A percentile compares a stretch with the other conserved stretches of the same genome.
phyloP scores from a whole-genome alignment of 306 rosid species.

The Acacia melanoxylon region DNA sequence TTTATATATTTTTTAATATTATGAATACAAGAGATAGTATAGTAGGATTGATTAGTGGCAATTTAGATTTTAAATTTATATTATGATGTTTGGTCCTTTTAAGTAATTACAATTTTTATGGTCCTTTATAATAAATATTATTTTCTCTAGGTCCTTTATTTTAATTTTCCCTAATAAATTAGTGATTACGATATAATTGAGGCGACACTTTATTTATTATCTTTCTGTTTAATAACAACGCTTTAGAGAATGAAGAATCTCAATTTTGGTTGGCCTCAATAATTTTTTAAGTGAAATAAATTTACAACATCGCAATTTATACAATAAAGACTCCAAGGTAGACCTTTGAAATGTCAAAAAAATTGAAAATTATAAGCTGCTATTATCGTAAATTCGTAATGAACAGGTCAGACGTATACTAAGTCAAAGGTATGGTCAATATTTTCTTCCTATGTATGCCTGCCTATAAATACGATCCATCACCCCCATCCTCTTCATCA shows the following conservation, averaged over 20 bases:
- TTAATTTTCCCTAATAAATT: too few species aligned
- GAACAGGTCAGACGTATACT: not conserved
- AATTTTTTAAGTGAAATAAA: too few species aligned
- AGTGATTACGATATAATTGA: not conserved
- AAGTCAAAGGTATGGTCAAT: not conserved
- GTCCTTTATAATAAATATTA: too few species aligned
- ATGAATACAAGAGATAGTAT: too few species aligned
- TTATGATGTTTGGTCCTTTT: too few species aligned
- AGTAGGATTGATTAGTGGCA: too few species aligned
- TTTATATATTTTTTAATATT: too few species aligned
- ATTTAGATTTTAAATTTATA: too few species aligned
- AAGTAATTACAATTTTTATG: too few species aligned
- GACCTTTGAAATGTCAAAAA: not conserved
- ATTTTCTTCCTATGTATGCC: not conserved
- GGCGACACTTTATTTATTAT: not conserved
- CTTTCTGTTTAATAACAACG: not conserved
- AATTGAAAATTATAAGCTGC: not conserved
- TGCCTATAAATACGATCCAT: not conserved
- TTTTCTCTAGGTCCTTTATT: too few species aligned
- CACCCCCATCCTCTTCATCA: not conserved
- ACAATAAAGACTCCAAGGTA: not conserved
- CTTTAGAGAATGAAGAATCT: too few species aligned
- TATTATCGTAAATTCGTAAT: not conserved
- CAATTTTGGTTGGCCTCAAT: not conserved
- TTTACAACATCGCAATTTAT: not conserved